These are phyloP conservation scores for Marsdenia floribunda DNA, from an alignment of 257 asterid genomes.

Conservation along the genomic window DNA sequence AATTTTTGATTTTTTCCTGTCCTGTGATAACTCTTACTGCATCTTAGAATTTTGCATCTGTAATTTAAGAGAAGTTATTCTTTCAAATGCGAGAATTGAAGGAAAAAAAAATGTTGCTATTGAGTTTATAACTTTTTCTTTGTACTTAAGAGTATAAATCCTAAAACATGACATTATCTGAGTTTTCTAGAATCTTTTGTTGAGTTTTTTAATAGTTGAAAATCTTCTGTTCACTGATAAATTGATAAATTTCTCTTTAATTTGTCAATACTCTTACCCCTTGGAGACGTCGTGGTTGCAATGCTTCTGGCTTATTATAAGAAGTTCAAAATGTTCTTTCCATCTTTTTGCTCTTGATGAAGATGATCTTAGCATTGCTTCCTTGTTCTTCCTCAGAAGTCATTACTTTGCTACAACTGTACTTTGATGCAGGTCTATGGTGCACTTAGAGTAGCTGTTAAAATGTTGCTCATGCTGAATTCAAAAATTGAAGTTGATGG, in stretches of 20 bases:
- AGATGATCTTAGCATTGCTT: neutral
- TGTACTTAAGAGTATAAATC: neutral
- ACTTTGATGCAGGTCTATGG: constrained; percentile 60
- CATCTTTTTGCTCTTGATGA: neutral
- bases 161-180: neutral
- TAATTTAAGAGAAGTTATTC: neutral
- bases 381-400: constrained; percentile 1
- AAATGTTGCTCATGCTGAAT: constrained; percentile 94
- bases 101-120: neutral
- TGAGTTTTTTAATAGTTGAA: neutral
- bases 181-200: neutral
- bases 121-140: neutral
- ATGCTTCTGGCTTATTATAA: neutral
- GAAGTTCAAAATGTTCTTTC: neutral
- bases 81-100: neutral
- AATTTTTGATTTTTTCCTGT: neutral
- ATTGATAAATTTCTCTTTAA: neutral
- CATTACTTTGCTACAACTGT: neutral
- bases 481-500: constrained; percentile 86
- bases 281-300: neutral
- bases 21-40: neutral
- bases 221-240: neutral
- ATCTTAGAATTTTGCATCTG: neutral
- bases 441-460: constrained; percentile 83
- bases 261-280: neutral